phyloP scores from a whole-genome alignment of 1,139 yeast genomes.

The Eremothecium gossypii region DNA sequence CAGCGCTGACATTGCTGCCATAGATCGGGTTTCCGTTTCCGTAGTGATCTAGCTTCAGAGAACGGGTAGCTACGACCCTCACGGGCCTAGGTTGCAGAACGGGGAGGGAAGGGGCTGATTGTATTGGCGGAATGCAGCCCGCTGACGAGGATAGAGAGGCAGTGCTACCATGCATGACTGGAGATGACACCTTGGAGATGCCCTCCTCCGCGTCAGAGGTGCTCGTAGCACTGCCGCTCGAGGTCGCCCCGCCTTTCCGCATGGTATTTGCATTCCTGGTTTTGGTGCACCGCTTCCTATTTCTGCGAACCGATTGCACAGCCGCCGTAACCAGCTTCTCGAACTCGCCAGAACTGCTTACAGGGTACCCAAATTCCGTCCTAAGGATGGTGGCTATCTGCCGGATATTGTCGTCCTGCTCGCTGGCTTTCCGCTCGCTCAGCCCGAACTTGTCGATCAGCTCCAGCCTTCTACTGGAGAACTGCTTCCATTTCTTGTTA shows the following conservation, averaged over 20 bases:
- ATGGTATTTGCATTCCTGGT: constrained; percentile 4
- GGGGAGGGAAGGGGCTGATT: constrained; percentile 3
- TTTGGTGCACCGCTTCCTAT: constrained; percentile 46
- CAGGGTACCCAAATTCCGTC: constrained; percentile 64
- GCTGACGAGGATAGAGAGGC: not conserved
- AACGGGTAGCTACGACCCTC: constrained; percentile 1
- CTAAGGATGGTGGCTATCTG: constrained; percentile 69
- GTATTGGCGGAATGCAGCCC: constrained; percentile 3
- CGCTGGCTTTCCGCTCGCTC: constrained; percentile 77
- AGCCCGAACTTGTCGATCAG: constrained; percentile 74
- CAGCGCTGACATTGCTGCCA: constrained; percentile 1
- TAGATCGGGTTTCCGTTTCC: not conserved
- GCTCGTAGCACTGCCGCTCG: constrained; percentile 3
- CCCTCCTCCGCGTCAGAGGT: constrained; percentile 14
- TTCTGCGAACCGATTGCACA: constrained; percentile 68
- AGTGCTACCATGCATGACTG: not conserved
- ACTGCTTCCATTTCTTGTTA: constrained; percentile 78
- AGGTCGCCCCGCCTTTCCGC: constrained; percentile 1
- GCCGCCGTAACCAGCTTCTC: constrained; percentile 90
- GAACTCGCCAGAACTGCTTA: constrained; percentile 55
- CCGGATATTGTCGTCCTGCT: constrained; percentile 74
- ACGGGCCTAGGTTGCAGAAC: constrained; percentile 8
- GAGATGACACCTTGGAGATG: constrained; percentile 5
- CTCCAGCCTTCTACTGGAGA: constrained; percentile 80
- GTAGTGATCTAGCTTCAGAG: not conserved